Percentiles rank a stretch among this genome's conserved stretches.
Conservation (phyloP, 1,139 yeast species). For the Saccharomycopsis phalli region DNA sequence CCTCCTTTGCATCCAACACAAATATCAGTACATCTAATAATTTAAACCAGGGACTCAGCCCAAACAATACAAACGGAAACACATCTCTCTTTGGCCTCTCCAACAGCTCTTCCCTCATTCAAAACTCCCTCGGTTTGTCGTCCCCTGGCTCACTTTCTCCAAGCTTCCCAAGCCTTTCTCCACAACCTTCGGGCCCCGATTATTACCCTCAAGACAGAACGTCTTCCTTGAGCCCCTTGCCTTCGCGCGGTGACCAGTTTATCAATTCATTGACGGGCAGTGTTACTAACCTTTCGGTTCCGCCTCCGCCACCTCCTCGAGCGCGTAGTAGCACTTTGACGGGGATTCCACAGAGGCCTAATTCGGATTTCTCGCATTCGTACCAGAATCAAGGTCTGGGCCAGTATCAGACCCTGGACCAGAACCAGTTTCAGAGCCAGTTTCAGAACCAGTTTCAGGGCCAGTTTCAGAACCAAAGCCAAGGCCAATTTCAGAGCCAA, state of each 20-base stretch:
- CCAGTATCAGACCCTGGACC: no score
- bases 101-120: not conserved
- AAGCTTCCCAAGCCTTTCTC: constrained; percentile 1
- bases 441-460: not conserved
- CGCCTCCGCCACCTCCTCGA: constrained; percentile 17
- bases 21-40: not conserved
- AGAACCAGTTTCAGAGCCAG: no score
- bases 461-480: no score
- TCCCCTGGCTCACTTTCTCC: constrained; percentile 3
- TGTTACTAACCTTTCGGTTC: not conserved
- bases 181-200: constrained; percentile 11
- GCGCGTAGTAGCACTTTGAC: constrained; percentile 10
- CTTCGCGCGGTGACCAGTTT: constrained; percentile 12
- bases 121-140: no score
- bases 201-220: not conserved
- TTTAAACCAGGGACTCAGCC: constrained; percentile 6
- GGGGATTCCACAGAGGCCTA: no score
- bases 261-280: constrained; percentile 14
- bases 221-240: constrained; percentile 11
- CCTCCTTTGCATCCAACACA: no score
- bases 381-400: not conserved
- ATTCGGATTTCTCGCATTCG: not conserved
- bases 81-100: not conserved
- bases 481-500: no score
- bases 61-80: constrained; percentile 10